Evolutionary conservation across 2,329 filamentous ascomycete genomes (phyloP), one percentile per base, ranked within the genome.

Genomic region (Ciborinia camelliae): DNA sequence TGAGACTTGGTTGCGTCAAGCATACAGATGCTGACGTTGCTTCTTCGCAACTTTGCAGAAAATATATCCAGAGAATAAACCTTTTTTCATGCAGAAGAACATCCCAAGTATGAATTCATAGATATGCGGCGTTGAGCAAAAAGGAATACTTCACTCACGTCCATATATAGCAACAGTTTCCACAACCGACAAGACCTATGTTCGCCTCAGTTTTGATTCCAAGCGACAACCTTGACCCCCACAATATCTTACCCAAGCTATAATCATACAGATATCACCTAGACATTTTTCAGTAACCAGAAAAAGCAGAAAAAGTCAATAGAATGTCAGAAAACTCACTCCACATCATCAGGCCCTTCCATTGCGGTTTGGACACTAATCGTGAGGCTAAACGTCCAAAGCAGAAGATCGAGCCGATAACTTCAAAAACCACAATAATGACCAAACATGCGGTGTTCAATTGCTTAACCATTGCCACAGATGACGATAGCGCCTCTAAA

Each of bases 401-500:
- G 50, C 66, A 68, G 39, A 68, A 68, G 15, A 66, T 53, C 10
- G 65, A 58, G 8, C 66, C 67, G 8, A 68, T n/a, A 45, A 67
- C 58, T 50, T 65, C 67, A 32, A 65, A 58, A 7, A 43, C 50
- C 4, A 68, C 45, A 32, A 65, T 62, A 30, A 67, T 68, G 26
- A 52, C 32, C n/a, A 68, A 55, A 57, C 63, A 67, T 23, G 67
- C 66, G 32, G 67, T 68, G 45, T 68, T 65, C 41, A 67, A 43
- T 54, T 68, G 67, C 58, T 66, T 51, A 57, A 63, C 59, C 79
- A 50, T 85, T 35, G 30, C 26, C 5, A 14, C 15, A 47, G 18
- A 2, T 8, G 12, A 47, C 14, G 43, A 37, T 37, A 14, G 5
- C 45, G 26, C 43, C 26, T 50, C n/a, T 47, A 39, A 23, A 28